Evolutionary conservation across 2,329 filamentous ascomycete species (phyloP).

Genomic region (Aspergillus clavatus): DNA sequence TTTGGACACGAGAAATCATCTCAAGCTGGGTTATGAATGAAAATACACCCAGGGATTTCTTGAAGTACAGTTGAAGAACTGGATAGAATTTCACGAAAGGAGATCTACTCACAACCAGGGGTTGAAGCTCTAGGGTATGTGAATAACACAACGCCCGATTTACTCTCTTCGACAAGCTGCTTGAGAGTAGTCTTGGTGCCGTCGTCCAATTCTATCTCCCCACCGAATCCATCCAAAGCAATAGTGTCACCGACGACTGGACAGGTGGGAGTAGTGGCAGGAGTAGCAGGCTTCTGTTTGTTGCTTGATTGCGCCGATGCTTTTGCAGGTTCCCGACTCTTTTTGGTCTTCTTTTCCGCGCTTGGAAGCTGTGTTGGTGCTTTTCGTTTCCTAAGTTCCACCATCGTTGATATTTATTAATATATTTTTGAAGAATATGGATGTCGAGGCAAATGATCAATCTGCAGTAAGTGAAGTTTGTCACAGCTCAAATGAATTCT

Average conservation of each 20-base stretch:
- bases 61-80: neutral
- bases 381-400: conserved; percentile 61
- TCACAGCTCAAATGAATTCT: too few relatives aligned
- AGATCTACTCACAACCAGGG: conserved; percentile 72
- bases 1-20: neutral
- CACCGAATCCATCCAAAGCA: conserved; percentile 53
- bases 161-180: conserved; percentile 75
- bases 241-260: conserved; percentile 49
- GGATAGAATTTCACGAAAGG: neutral
- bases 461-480: too few relatives aligned
- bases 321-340: conserved; percentile 27
- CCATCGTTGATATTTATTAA: conserved; percentile 26
- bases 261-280: conserved; percentile 12
- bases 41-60: neutral
- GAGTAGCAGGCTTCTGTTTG: conserved; percentile 21
- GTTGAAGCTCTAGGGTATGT: conserved; percentile 95
- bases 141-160: conserved; percentile 82
- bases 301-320: conserved; percentile 28
- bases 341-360: conserved; percentile 27
- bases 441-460: too few relatives aligned
- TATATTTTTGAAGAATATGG: neutral
- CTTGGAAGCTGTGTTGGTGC: conserved; percentile 45
- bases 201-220: conserved; percentile 78
- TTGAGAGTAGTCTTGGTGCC: conserved; percentile 74
- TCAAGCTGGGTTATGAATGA: neutral